Evolutionary conservation across 768 basidiomycete genomes (phyloP), one percentile per base, ranked within the genome.

Genomic region (Dacryopinax primogenitus): DNA sequence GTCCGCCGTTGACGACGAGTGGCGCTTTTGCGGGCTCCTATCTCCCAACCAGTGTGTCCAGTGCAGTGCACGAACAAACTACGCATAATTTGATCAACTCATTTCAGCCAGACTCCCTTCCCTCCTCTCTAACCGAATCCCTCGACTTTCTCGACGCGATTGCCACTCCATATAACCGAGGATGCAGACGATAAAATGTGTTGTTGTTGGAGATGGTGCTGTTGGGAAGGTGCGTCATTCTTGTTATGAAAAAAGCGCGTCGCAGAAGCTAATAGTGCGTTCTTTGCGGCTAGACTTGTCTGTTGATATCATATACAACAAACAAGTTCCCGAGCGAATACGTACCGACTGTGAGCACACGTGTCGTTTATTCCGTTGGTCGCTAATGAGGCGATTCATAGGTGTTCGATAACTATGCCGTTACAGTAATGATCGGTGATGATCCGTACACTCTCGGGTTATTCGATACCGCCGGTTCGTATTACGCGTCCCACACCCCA

Each of bases 391-490:
- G 28, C 15, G 9, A 41, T 62, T 32, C 63, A 67, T 64, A 91
- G 90, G 88, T 92, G 66, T 93, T 93, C 76, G 91, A 95, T 78
- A 95, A 95, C 78, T 94, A 94, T 78, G 96, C 96, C 67, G 96
- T 98, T 68, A 98, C 95, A n/a, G 96, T 99, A 66, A 98, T 99
- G 96, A 98, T 99, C 78, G 95, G 95, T 63, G 96, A 98, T 73
- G 95, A 98, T 77, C 95, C 96, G 63, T 98, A 98, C 77, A 98
- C 96, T 69, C 79, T 99, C 73, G 96, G 96, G 65, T 77, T 99
- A 70, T 99, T 98, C 77, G 96, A 99, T 82, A 99, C 96, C 67
- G 96, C 96, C 71, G 93, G 93, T 93, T 69, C 71, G 89, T 82
- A 33, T 13, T 23, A 26, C 16, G 26, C 21, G 18, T 51, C 37